Evolutionary conservation across 2,329 filamentous ascomycete genomes (phyloP).

Genomic region (Catunica adiposa): DNA sequence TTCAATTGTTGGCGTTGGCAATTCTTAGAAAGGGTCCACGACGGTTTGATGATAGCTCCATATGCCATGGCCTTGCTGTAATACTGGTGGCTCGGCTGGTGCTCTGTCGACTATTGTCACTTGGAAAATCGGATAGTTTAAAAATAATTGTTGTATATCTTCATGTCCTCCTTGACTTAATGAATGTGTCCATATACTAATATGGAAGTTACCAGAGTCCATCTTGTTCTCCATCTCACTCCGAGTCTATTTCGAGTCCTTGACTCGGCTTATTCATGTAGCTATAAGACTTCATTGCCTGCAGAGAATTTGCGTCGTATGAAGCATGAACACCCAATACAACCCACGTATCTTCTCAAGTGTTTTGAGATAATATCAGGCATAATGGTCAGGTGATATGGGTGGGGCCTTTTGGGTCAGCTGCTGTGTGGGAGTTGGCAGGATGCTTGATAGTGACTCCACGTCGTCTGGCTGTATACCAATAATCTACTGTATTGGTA

Average conservation of each 20-base stretch:
- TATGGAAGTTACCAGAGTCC: no score
- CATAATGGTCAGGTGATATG: no score
- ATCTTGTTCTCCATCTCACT: no score
- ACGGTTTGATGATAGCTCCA: background rate
- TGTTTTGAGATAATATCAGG: no score
- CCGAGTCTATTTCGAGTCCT: background rate
- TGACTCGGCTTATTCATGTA: background rate
- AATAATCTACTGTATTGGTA: no score
- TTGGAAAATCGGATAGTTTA: constrained; percentile 1
- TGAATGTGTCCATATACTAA: no score
- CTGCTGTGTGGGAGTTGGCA: no score
- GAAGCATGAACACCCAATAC: background rate
- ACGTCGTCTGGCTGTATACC: no score
- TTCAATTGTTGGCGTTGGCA: constrained; percentile 12
- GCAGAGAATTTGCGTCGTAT: background rate
- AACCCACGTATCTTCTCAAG: no score
- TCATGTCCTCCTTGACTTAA: background rate
- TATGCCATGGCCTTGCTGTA: background rate
- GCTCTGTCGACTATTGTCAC: background rate
- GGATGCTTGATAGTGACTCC: no score
- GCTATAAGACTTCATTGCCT: background rate
- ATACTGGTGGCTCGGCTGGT: no score
- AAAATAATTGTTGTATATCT: constrained; percentile 1
- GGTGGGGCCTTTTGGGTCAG: no score
- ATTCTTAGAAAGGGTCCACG: constrained; percentile 12